A percentile compares a stretch with the other conserved stretches of the same genome.
phyloP scores from a whole-genome alignment of 1,139 yeast species.

The Geotrichum phurueaensis region DNA sequence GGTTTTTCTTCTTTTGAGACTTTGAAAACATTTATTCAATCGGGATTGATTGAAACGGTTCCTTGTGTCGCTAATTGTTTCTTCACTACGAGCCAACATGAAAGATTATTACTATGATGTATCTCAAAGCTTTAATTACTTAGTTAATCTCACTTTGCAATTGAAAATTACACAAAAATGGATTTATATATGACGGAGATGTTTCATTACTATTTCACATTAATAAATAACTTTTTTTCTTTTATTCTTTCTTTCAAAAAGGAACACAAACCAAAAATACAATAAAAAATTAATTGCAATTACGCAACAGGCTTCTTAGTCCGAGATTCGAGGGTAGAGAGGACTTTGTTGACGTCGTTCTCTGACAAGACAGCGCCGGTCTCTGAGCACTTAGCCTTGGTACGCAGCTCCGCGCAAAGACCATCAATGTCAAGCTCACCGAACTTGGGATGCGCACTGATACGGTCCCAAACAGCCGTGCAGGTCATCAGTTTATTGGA shows the following conservation, averaged over 20 bases:
- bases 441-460: conserved; percentile 87
- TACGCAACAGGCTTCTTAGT: neutral
- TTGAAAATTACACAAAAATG: no score
- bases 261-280: neutral
- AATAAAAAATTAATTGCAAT: neutral
- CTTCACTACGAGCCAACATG: no score
- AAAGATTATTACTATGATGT: no score
- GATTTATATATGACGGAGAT: no score
- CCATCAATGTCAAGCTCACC: conserved; percentile 92
- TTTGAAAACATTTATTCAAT: no score
- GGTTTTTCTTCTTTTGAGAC: no score
- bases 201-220: no score
- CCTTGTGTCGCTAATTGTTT: no score
- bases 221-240: no score
- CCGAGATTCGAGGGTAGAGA: conserved; percentile 34
- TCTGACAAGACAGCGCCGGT: conserved; percentile 80
- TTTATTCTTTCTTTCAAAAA: neutral
- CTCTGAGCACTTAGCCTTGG: conserved; percentile 92
- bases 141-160: no score
- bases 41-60: no score
- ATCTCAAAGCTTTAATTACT: no score
- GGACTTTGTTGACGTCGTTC: conserved; percentile 63
- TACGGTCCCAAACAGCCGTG: conserved; percentile 94
- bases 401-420: conserved; percentile 76
- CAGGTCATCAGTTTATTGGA: conserved; percentile 52